phyloP scores from a whole-genome alignment of 352 stramenopile species.

The Thraustochytrium sp. region DNA sequence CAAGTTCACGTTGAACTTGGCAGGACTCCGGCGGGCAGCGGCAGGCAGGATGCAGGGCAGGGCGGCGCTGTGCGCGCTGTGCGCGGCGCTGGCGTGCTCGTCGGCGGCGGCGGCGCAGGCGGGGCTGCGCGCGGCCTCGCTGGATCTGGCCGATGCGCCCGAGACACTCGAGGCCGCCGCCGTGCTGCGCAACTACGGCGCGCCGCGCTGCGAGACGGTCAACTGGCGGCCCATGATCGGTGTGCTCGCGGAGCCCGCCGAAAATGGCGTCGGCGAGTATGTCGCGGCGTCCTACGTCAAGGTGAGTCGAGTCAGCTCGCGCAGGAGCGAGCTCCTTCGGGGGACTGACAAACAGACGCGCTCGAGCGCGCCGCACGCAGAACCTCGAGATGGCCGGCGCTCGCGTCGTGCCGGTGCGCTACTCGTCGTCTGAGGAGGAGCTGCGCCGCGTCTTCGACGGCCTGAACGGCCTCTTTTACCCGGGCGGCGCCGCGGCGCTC shows the following conservation, averaged over 20 bases:
- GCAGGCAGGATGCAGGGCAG: background rate
- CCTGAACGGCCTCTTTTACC: constrained; percentile 50
- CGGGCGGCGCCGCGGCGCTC: constrained; percentile 31
- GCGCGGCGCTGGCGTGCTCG: background rate
- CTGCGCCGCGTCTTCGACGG: constrained; percentile 51
- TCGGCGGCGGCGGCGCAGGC: background rate
- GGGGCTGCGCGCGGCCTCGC: background rate
- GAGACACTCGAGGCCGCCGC: background rate
- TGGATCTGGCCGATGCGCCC: background rate
- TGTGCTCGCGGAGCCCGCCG: constrained; percentile 37
- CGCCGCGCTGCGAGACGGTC: background rate
- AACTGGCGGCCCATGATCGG: constrained; percentile 46
- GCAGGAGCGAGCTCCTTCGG: constrained; percentile 40
- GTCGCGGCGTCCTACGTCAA: constrained; percentile 59
- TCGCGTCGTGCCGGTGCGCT: constrained; percentile 54
- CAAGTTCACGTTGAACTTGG: too few species aligned
- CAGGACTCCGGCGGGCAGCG: too few species aligned
- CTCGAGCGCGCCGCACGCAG: background rate
- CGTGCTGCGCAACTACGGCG: background rate
- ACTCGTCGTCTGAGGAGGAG: constrained; percentile 48
- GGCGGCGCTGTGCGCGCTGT: background rate
- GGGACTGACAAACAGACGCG: background rate
- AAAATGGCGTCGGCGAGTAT: constrained; percentile 44
- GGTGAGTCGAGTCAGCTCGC: constrained; percentile 51
- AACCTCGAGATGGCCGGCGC: constrained; percentile 50